Evolutionary conservation across 164 flowering plant genomes (phyloP), one percentile per base, ranked within the genome.

Genomic region (Annona squamosa): DNA sequence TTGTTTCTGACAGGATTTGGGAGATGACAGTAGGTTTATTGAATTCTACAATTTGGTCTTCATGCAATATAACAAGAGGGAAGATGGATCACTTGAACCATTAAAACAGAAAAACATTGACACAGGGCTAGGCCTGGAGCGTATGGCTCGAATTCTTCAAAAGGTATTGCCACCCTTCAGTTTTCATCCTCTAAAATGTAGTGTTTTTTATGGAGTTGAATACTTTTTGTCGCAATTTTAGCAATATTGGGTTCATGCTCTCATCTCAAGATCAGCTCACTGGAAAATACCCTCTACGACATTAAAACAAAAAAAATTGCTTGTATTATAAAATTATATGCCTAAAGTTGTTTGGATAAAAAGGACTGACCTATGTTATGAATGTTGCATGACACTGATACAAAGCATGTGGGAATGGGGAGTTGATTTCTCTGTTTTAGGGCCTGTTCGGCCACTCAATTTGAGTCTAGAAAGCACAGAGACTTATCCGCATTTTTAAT

Each of bases 1-100:
- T 19, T 37, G 16, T 41, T 63, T 71, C 76, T 68, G 76, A 70
- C 88, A 94, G 97, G 97, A 91, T 85, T 85, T 94, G 71, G 91
- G 88, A 67, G 99, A 94, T 92, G 98, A 94, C 83, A 79, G 81
- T 37, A 89, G 98, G 83, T 94, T 94, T 77, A 85, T 94, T 75
- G 98, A 94, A 82, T 92, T 94, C 78, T 92, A 94, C 84, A 94
- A 94, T 76, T 82, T 94, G 71, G 97, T 94, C 37, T 94, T 94
- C 84, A 92, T 94, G 99, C 91, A 92, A 83, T 94, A 84, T 79
- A 94, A 92, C 81, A 92, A 80, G 77, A 86, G 73, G 76, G 97
- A 92, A 67, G 97, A 91, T 82, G 95, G 99, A 64, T 86, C 94
- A 5, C 89, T 94, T 71, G 97, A 91, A 76, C 97, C 97, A 65